Conservation (phyloP, 352 stramenopile species). For the Blastocystis sp. region DNA sequence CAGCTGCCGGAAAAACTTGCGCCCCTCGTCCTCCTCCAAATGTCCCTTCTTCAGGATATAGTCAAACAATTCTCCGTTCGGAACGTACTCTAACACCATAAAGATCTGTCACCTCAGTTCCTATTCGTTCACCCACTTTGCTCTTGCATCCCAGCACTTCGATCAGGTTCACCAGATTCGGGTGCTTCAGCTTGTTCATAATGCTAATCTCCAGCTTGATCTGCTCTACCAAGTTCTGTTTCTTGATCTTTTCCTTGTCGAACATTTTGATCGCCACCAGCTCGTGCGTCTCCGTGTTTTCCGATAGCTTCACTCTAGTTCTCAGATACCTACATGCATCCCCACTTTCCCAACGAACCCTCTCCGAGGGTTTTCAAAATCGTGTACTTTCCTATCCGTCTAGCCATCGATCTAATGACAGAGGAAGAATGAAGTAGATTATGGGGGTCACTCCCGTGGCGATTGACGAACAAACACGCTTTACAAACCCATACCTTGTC, state of each 20-base stretch:
- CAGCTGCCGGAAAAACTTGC: slow-evolving; percentile 95
- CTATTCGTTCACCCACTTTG: background rate
- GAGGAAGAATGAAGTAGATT: background rate
- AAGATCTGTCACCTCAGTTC: slow-evolving; percentile 80
- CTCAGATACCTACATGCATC: background rate
- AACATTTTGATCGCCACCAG: slow-evolving; percentile 90
- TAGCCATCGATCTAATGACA: background rate
- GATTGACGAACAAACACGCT: slow-evolving; percentile 7
- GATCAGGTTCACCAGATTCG: slow-evolving; percentile 72
- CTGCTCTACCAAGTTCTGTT: slow-evolving; percentile 91
- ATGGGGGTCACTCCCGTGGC: too few species aligned
- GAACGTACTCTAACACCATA: slow-evolving; percentile 68
- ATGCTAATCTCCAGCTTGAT: slow-evolving; percentile 96
- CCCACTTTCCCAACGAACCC: slow-evolving; percentile 84
- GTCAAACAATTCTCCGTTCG: slow-evolving; percentile 82
- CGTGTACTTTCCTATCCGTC: slow-evolving; percentile 81
- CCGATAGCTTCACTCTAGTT: slow-evolving; percentile 78
- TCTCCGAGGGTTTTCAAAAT: slow-evolving; percentile 86
- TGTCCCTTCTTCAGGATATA: slow-evolving; percentile 84
- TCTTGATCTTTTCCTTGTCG: slow-evolving; percentile 93
- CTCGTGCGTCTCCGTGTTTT: slow-evolving; percentile 85
- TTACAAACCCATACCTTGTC: slow-evolving; percentile 52
- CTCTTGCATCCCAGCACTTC: slow-evolving; percentile 63
- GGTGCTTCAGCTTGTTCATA: slow-evolving; percentile 84
- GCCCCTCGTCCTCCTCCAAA: slow-evolving; percentile 85